A percentile compares a stretch with the other conserved stretches of the same genome.
phyloP scores from a whole-genome alignment of 257 asterid genomes.

The Forsythia suspensa region DNA sequence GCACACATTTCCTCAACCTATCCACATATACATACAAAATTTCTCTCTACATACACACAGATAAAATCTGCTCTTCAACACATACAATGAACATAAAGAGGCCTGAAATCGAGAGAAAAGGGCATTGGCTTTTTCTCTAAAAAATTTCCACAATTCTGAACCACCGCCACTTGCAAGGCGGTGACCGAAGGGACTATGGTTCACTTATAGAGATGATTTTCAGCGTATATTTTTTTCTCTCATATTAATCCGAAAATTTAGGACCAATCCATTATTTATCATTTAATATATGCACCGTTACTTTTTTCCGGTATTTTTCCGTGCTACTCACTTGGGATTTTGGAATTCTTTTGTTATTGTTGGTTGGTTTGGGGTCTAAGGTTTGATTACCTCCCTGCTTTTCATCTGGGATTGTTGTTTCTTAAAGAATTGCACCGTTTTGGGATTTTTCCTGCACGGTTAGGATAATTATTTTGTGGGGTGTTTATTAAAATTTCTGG shows the following conservation, averaged over 20 bases:
- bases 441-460: background rate
- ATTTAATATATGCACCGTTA: too few species aligned
- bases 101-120: background rate
- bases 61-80: background rate
- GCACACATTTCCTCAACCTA: too few species aligned
- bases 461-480: background rate
- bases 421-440: background rate
- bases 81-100: background rate
- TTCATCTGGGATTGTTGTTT: background rate
- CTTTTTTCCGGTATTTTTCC: too few species aligned
- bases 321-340: background rate
- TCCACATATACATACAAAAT: background rate
- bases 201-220: background rate
- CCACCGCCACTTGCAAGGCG: background rate
- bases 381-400: background rate
- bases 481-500: background rate
- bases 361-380: background rate
- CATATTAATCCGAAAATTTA: too few species aligned
- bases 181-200: background rate
- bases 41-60: background rate
- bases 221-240: background rate
- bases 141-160: background rate
- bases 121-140: background rate
- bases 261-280: background rate
- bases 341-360: background rate